These are phyloP conservation scores for Saccharomyces hybrid DNA, from an alignment of 1,139 yeast genomes.

Conservation along the genomic window DNA sequence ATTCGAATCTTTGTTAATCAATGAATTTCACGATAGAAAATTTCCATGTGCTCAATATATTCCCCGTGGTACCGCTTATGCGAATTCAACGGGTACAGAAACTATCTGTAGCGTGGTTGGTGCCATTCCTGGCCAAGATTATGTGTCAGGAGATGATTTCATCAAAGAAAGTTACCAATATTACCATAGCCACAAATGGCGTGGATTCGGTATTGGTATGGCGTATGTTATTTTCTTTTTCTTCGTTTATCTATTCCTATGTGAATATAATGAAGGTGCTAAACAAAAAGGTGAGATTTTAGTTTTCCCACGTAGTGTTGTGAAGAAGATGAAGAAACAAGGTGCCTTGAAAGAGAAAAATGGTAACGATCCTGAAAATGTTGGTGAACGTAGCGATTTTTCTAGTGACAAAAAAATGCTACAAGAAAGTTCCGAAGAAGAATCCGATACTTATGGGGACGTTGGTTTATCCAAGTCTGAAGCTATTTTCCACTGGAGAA, in stretches of 20 bases:
- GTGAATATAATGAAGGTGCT: conserved; percentile 54
- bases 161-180: conserved; percentile 36
- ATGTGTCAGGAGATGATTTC: conserved; percentile 36
- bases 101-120: conserved; percentile 40
- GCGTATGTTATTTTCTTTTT: conserved; percentile 52
- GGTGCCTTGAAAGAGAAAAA: conserved; percentile 13
- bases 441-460: conserved; percentile 7
- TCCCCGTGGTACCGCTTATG: conserved; percentile 34
- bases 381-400: conserved; percentile 6
- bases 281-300: conserved; percentile 68
- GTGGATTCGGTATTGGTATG: conserved; percentile 59
- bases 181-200: conserved; percentile 51
- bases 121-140: conserved; percentile 30
- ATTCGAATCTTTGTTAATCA: conserved; percentile 52
- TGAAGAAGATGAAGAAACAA: conserved; percentile 30
- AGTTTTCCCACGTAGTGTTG: conserved; percentile 44
- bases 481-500: conserved; percentile 38
- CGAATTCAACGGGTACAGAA: conserved; percentile 31
- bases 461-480: conserved; percentile 12
- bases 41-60: conserved; percentile 36
- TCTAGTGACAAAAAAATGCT: conserved; percentile 7
- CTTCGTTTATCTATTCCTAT: conserved; percentile 43
- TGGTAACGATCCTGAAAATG: conserved; percentile 20
- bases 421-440: conserved; percentile 5
- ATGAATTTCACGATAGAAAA: conserved; percentile 44